Base-by-base conservation (phyloP, 2,329 filamentous ascomycete genomes). In the Cercospora beticola region DNA sequence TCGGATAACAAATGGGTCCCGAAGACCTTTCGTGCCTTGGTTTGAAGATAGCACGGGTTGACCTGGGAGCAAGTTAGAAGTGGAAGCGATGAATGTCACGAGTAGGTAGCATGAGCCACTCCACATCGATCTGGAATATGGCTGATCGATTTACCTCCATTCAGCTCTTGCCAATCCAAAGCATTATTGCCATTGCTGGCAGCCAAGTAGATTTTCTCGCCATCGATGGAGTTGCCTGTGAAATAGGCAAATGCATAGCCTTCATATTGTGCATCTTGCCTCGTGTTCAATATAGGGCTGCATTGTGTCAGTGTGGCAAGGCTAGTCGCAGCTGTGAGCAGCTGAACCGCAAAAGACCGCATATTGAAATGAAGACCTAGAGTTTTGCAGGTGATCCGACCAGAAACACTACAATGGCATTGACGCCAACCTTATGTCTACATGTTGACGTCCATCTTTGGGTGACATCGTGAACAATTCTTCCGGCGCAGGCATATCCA, bases 201-300 rank as follows among this genome's bases (percentile, higher is more conserved):
- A 1, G 85, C 84, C 12, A 86, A 80, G 71, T 81, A 86, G 60
- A 87, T 85, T 64, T 86, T 85, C 68, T 87, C 85, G 23, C 85
- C 85, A 0, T 77, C 76, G 14, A 73, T 68, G 1, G 78, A 77
- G 73, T 81, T 82, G 8, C 80, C 81, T 0, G 83, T 86, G 71
- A 86, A 86, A 72, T 86, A 87, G 0, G 82, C 80, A 68, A 86
- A 86, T 0, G 82, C 82, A 68, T 86, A 86, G 5, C 82, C 84
- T 60, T 72, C 74, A 57, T 75, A 71, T 8, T 62, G 30, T 2
- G 58, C 46, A 16, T 56, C 33, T 52, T 67, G 66, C 33, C 66
- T 67, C 9, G 30, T 28, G 6, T 28, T 36, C 18, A 64, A 36
- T 12, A 46, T n/a, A 26, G 66, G 62, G 49, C 40, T 65, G 62